Evolutionary conservation across 148 eudicot genomes (phyloP), one percentile per base, ranked within the genome.

Genomic region (Cornus florida): DNA sequence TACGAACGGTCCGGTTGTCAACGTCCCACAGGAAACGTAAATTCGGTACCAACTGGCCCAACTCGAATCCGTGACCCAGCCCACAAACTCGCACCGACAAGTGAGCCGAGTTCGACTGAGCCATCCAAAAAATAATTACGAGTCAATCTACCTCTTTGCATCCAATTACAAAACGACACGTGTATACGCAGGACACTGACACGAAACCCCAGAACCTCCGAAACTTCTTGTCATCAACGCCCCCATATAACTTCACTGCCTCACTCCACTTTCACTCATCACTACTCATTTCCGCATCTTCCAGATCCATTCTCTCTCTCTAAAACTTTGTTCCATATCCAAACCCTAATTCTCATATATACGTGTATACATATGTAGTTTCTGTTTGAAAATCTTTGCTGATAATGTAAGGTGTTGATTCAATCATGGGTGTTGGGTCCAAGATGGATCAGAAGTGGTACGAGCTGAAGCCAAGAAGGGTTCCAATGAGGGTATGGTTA

Each of bases 401-500:
- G 41, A 76, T 56, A 12, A 81, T 82, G 84, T 82, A 82, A 74
- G 23, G 14, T 35, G 17, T 2, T 67, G 53, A n/a, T 16, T 80
- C 6, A 46, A 14, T 33, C 7, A 38, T 69, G 73, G 57, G 28
- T 43, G 9, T 16, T 16, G 72, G 57, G 71, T 72, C 50, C 66
- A 68, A 69, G 75, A 86, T 81, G 81, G 75, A 67, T 11, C 68
- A 28, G 46, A 60, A 69, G 23, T 82, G 89, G 90, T 90, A 70
- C 67, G 89, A 89, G 56, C 80, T 86, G 16, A 83, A 78, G 89
- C 20, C 76, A 31, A 89, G 79, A 79, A 86, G 97, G 83, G 81
- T 81, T 85, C 90, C 90, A 12, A 90, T 74, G 71, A 90, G 87
- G 88, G 93, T 87, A 71, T 94, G 95, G 98, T 76, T 94, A 83